Evolutionary conservation across 2,329 filamentous ascomycete genomes (phyloP).

Genomic region (Waltergamsia citrina): DNA sequence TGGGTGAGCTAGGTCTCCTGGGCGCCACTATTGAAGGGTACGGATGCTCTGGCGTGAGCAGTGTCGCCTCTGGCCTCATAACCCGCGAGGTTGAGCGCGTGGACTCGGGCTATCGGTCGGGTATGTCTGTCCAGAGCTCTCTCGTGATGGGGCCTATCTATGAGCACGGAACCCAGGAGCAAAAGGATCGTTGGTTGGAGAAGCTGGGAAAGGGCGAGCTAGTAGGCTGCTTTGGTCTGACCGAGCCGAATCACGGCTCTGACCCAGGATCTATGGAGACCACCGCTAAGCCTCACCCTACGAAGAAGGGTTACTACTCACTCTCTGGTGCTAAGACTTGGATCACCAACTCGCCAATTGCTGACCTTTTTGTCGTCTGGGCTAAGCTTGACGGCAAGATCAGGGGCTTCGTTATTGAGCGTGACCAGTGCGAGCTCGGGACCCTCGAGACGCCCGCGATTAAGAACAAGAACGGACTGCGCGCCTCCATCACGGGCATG

Average conservation of each 20-base stretch:
- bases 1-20: conserved; percentile 87
- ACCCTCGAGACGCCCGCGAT: conserved; percentile 76
- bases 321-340: conserved; percentile 73
- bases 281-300: conserved; percentile 65
- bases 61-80: conserved; percentile 70
- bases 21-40: conserved; percentile 85
- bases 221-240: conserved; percentile 71
- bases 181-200: conserved; percentile 68
- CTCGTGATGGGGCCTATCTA: conserved; percentile 83
- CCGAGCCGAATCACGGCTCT: conserved; percentile 77
- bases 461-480: conserved; percentile 83
- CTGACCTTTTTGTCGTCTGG: conserved; percentile 73
- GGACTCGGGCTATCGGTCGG: conserved; percentile 74
- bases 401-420: conserved; percentile 73
- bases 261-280: conserved; percentile 81
- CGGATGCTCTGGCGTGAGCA: conserved; percentile 19
- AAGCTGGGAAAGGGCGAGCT: conserved; percentile 65
- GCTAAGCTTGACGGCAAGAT: conserved; percentile 84
- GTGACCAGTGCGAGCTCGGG: conserved; percentile 65
- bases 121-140: conserved; percentile 78
- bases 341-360: conserved; percentile 81
- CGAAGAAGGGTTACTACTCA: conserved; percentile 64
- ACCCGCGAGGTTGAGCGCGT: conserved; percentile 75
- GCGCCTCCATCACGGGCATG: conserved; percentile 86
- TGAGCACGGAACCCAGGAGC: conserved; percentile 67